Base-by-base conservation (phyloP, 345 rosid genomes). In the Trapa incisa region DNA sequence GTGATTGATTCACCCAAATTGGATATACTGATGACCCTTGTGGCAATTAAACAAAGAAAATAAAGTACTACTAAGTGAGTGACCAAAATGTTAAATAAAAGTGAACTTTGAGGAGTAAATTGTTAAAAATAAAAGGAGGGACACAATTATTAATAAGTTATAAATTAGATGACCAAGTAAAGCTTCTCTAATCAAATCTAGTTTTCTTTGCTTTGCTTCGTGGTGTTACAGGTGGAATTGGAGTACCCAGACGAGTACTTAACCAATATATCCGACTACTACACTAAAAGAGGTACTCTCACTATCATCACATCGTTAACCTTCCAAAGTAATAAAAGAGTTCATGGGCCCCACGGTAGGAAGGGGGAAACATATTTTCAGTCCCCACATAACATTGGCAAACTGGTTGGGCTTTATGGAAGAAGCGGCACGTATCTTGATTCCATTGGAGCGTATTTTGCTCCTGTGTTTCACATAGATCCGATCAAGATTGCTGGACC, bases 261-360 rank as follows among this genome's bases (percentile, higher is more conserved):
- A 32, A 47, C 38, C 33, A 9, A 57, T 4, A 36, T 66, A 14
- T 60, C 66, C 14, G 66, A 58, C 15, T 61, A 60, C 43, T 61
- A 42, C 58, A 54, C 42, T 14, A 2, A 12, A 12, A 3, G 35
- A 16, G 4, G 33, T 2, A 14, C 39, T 5, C 2, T 35, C 1
- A 42, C n/a, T 60, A 1, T 45, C 4, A 8, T 69, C 37, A 33
- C 3, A 16, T 69, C 72, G 22, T 52, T 69, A 16, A 61, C 67
- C 35, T 69, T 69, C 61, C 58, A 61, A 37, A 69, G 66, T 35
- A 69, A 45, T 36, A 37, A 6, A 45, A 47, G 72, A 69, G 63
- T 6, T 6, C 37, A 32, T 61, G 72, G 72, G 0, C 66, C 72
- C 1, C 0, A 42, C 6, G 60, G 58, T 50, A 5, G 0, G 0